These are phyloP conservation scores for Candida caryicola DNA, from an alignment of 805 yeast genomes.

Conservation along the genomic window DNA sequence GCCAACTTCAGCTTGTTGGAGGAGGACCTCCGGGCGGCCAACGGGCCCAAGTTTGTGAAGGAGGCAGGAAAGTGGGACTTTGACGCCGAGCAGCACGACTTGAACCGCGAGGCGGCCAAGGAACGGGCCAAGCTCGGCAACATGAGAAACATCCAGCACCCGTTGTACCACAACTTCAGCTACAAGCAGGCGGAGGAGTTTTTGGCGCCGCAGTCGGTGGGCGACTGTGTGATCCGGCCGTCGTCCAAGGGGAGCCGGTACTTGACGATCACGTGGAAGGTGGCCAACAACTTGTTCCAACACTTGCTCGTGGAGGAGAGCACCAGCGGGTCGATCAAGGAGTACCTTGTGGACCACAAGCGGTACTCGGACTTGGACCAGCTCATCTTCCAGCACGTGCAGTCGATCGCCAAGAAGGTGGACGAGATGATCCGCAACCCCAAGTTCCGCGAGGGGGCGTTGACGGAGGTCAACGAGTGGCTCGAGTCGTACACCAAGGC, in stretches of 20 bases:
- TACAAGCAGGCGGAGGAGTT: slow-evolving; percentile 89
- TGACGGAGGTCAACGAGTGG: slow-evolving; percentile 80
- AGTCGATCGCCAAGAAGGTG: slow-evolving; percentile 76
- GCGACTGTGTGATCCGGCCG: slow-evolving; percentile 92
- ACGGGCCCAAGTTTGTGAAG: slow-evolving; percentile 43
- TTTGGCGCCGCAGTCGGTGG: slow-evolving; percentile 83
- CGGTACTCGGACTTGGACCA: slow-evolving; percentile 89
- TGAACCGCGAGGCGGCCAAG: slow-evolving; percentile 52
- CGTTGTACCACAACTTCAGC: slow-evolving; percentile 80
- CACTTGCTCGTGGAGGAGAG: slow-evolving; percentile 84
- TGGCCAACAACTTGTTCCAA: slow-evolving; percentile 85
- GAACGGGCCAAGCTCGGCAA: slow-evolving; percentile 66
- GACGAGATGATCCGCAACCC: slow-evolving; percentile 84
- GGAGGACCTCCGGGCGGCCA: slow-evolving; percentile 57
- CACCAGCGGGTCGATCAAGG: slow-evolving; percentile 51
- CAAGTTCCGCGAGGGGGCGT: slow-evolving; percentile 79
- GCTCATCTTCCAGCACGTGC: slow-evolving; percentile 81
- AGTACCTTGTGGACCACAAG: slow-evolving; percentile 62
- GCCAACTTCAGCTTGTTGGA: slow-evolving; percentile 72
- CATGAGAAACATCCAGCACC: slow-evolving; percentile 84
- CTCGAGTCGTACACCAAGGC: slow-evolving; percentile 87
- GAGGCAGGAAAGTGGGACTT: slow-evolving; percentile 77
- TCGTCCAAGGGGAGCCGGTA: slow-evolving; percentile 87
- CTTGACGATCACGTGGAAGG: slow-evolving; percentile 94
- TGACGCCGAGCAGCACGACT: slow-evolving; percentile 67